Conservation (phyloP, 164 flowering plant species). For the Malania oleifera region DNA sequence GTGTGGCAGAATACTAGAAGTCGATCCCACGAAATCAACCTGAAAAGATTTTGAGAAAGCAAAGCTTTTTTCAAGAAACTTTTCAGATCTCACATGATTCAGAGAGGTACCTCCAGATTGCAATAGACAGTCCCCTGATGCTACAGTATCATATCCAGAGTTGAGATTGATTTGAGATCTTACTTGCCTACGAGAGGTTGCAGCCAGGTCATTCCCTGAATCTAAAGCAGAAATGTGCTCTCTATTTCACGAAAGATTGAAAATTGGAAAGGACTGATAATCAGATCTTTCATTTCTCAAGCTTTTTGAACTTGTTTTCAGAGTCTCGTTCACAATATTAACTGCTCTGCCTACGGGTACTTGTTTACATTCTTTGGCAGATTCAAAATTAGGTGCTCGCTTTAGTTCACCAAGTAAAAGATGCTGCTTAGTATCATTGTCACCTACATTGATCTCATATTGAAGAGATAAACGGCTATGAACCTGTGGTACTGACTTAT, state of each 20-base stretch:
- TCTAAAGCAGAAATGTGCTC: conserved; percentile 10
- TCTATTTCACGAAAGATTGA: conserved; percentile 11
- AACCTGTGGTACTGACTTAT: conserved; percentile 18
- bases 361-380: conserved; percentile 9
- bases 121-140: conserved; percentile 9
- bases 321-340: conserved; percentile 7
- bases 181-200: background rate
- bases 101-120: conserved; percentile 16
- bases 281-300: conserved; percentile 17
- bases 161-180: conserved; percentile 15
- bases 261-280: conserved; percentile 19
- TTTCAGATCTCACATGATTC: conserved; percentile 12
- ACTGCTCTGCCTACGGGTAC: conserved; percentile 14
- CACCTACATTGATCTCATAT: conserved; percentile 17
- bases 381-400: conserved; percentile 1
- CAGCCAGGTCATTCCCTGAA: conserved; percentile 8
- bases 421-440: conserved; percentile 7
- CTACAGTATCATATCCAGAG: conserved; percentile 10
- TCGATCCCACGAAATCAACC: conserved; percentile 16
- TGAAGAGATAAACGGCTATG: conserved; percentile 5
- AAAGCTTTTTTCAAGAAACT: conserved; percentile 15
- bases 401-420: background rate
- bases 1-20: conserved; percentile 13
- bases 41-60: conserved; percentile 16
- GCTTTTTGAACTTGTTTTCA: conserved; percentile 7